Conservation (phyloP, 1,284 basidiomycete species). For the Cystobasidiaceae sp. region DNA sequence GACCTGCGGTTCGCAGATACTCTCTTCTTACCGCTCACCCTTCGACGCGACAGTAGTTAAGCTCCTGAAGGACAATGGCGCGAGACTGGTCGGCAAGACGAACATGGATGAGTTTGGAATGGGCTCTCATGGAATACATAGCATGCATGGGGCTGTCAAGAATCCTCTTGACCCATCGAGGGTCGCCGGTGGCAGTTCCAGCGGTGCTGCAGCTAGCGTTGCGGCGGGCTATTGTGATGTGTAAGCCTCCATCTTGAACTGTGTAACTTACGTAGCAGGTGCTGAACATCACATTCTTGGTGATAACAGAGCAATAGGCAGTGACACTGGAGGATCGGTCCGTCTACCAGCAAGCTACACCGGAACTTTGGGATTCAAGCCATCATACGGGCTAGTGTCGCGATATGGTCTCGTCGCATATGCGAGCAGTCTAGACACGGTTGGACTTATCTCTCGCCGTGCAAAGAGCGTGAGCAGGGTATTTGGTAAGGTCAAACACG, state of each 20-base stretch:
- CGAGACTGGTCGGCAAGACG: constrained; percentile 73
- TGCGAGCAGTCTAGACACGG: constrained; percentile 90
- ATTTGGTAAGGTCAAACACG: no score
- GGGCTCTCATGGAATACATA: constrained; percentile 64
- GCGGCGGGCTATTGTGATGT: constrained; percentile 69
- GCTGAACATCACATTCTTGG: background rate
- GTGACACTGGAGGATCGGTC: constrained; percentile 93
- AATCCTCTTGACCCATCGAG: constrained; percentile 64
- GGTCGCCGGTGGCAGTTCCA: constrained; percentile 75
- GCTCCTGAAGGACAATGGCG: constrained; percentile 62
- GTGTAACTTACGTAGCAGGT: background rate
- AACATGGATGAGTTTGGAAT: constrained; percentile 99
- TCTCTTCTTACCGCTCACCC: constrained; percentile 69
- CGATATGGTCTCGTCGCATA: constrained; percentile 88
- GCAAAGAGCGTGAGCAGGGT: no score
- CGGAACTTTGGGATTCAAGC: constrained; percentile 85
- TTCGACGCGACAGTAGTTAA: constrained; percentile 82
- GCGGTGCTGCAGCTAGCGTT: constrained; percentile 75
- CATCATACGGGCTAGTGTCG: constrained; percentile 86
- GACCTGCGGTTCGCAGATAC: constrained; percentile 71
- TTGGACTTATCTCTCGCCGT: no score
- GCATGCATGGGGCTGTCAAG: constrained; percentile 65
- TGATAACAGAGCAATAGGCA: constrained; percentile 67
- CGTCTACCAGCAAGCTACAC: constrained; percentile 91
- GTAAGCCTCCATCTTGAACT: constrained; percentile 57